phyloP scores from a whole-genome alignment of 2,329 filamentous ascomycete genomes.

The Nannizzia gypsea region DNA sequence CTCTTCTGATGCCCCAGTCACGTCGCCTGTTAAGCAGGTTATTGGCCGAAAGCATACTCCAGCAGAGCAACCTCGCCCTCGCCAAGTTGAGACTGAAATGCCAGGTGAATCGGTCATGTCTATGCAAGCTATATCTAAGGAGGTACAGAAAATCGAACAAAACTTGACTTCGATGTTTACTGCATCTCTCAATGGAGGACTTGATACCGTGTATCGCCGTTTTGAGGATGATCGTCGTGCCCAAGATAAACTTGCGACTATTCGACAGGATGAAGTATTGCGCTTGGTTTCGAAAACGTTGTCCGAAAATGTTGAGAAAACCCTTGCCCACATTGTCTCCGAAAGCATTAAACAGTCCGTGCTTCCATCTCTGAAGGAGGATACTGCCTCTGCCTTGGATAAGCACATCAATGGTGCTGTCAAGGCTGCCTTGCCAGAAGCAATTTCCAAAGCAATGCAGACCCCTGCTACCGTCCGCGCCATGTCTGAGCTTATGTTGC shows the following conservation, averaged over 20 bases:
- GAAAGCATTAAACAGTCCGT: constrained; percentile 64
- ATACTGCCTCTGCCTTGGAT: constrained; percentile 56
- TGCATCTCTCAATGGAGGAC: constrained; percentile 37
- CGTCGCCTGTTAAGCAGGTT: background rate
- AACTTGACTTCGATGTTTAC: constrained; percentile 39
- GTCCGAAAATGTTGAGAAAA: constrained; percentile 61
- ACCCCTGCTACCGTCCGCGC: constrained; percentile 60
- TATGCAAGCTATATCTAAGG: constrained; percentile 47
- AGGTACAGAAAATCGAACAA: constrained; percentile 46
- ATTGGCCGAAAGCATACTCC: background rate
- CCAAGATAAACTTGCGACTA: constrained; percentile 49
- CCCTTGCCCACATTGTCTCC: constrained; percentile 63
- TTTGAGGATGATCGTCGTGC: constrained; percentile 59
- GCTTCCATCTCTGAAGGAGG: constrained; percentile 59
- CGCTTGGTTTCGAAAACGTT: constrained; percentile 57
- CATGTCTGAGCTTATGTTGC: constrained; percentile 60
- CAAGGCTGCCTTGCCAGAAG: constrained; percentile 55
- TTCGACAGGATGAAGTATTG: constrained; percentile 59
- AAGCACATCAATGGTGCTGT: constrained; percentile 65
- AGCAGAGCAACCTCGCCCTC: background rate
- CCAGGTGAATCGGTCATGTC: constrained; percentile 21
- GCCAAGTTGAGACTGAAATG: background rate
- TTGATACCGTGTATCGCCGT: constrained; percentile 46
- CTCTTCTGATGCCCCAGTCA: background rate
- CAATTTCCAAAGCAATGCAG: constrained; percentile 56